Base-by-base conservation (phyloP, 495 filamentous ascomycete genomes). In the Podospora sp. region DNA sequence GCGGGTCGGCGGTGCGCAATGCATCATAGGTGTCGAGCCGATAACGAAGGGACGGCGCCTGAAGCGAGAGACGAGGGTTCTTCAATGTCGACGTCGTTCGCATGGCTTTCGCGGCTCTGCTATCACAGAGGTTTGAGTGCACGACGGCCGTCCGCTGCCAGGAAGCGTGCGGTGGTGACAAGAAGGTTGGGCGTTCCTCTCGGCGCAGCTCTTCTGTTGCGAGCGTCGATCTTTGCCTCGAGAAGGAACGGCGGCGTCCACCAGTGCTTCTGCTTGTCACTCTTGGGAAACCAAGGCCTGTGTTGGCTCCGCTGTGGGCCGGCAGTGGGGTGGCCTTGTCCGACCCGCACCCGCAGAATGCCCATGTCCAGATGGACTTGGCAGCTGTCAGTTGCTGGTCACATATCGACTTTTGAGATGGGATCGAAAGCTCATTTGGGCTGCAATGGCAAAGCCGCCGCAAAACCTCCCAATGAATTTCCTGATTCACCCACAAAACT, bases 11-110 rank as follows among this genome's bases (percentile, higher is more conserved):
- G 25, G 57, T 51, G 53, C 33, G 52, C 52, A 59, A 25, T 52
- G 65, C 65, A 61, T 66, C 56, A 33, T 66, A n/a, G 21, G 22
- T 29, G 56, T 59, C 56, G 56, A 59, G 56, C 56, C 56, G 25
- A 33, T 20, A 9, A n/a, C 22, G 56, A 59, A 27, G n/a, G n/a
- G 56, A 22, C 26, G 56, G 24, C 12, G 21, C 56, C 8, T 55
- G 52, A 26, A 55, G 52, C 5, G 40, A 46, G 40, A 46, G 40
- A 18, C 40, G 40, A 46, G 9, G 40, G 40, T 18, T 14, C 40
- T 46, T 46, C 40, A 46, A 46, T 46, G 40, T 46, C 40, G 40
- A 14, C 40, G 40, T 46, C 16, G 16, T 46, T 46, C 40, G 40
- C 40, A 46, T 46, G 40, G 40, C 40, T 46, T 46, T 46, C 40